These are phyloP conservation scores for Niebla homalea DNA, from an alignment of 495 filamentous ascomycete species.

Conservation along the genomic window DNA sequence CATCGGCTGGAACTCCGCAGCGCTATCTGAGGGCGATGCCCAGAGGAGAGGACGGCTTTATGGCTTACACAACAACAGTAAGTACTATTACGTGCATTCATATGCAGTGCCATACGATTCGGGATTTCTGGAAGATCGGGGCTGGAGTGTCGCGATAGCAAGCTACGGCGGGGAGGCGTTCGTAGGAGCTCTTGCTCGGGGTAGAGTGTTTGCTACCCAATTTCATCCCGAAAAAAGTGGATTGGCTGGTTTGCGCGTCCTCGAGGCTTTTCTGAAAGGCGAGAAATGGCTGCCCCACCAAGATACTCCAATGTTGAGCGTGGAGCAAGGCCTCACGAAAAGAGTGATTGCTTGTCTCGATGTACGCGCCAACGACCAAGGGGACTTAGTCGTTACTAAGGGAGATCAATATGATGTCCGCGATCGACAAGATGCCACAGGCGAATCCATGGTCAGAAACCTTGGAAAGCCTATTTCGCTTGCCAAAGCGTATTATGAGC, in stretches of 20 bases:
- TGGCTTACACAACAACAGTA: slow-evolving; percentile 62
- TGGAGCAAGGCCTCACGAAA: slow-evolving; percentile 59
- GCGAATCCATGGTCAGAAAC: slow-evolving; percentile 71
- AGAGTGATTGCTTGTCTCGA: slow-evolving; percentile 92
- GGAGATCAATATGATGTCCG: slow-evolving; percentile 99
- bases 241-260: slow-evolving; percentile 64
- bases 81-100: slow-evolving; percentile 97
- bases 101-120: slow-evolving; percentile 69
- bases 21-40: slow-evolving; percentile 32
- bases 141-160: slow-evolving; percentile 80
- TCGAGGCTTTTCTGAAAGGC: slow-evolving; percentile 75
- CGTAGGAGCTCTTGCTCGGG: slow-evolving; percentile 75
- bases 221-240: slow-evolving; percentile 98
- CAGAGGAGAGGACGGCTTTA: slow-evolving; percentile 47
- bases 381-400: slow-evolving; percentile 94
- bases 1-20: slow-evolving; percentile 94
- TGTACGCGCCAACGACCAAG: slow-evolving; percentile 89
- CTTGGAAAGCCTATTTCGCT: slow-evolving; percentile 93
- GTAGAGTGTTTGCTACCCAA: slow-evolving; percentile 79
- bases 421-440: slow-evolving; percentile 52
- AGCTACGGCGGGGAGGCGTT: slow-evolving; percentile 83
- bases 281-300: slow-evolving; percentile 32
- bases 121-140: slow-evolving; percentile 58
- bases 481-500: slow-evolving; percentile 86
- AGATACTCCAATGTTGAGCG: slow-evolving; percentile 10